A percentile compares a stretch with the other conserved stretches of the same genome.
Conservation (phyloP, 1,139 yeast species). For the Suhomyces bribrorum region DNA sequence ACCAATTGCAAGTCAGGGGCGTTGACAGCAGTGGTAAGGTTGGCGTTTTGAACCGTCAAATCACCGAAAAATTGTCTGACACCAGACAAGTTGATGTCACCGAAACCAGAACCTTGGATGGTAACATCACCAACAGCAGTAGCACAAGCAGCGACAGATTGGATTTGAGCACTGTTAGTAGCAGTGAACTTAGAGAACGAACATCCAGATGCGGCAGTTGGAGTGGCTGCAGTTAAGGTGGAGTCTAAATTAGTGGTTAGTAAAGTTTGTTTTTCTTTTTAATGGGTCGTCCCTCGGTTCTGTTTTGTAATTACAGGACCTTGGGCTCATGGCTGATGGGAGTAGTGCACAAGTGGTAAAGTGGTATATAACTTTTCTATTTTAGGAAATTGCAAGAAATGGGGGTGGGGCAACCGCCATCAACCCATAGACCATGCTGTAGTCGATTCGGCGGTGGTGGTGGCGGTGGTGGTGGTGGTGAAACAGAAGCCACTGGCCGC, state of each 20-base stretch:
- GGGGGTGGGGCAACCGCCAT: neutral
- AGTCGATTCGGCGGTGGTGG: too few species aligned
- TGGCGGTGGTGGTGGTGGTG: too few species aligned
- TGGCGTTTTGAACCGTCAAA: slow-evolving; percentile 64
- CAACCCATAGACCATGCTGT: too few species aligned
- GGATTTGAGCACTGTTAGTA: slow-evolving; percentile 77
- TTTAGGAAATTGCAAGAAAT: neutral
- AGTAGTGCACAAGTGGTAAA: neutral
- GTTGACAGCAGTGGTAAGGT: slow-evolving; percentile 58
- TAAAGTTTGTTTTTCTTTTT: slow-evolving; percentile 2
- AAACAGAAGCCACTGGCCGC: too few species aligned
- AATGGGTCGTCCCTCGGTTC: too few species aligned
- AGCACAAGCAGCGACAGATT: slow-evolving; percentile 68
- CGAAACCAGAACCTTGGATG: slow-evolving; percentile 60
- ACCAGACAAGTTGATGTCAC: slow-evolving; percentile 57
- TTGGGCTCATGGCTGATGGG: neutral
- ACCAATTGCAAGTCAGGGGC: slow-evolving; percentile 81
- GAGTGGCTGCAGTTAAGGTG: slow-evolving; percentile 52
- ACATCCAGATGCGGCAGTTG: slow-evolving; percentile 56
- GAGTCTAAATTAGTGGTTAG: slow-evolving; percentile 36
- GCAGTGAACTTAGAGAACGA: slow-evolving; percentile 61
- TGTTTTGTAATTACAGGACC: too few species aligned
- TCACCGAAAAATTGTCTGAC: slow-evolving; percentile 75
- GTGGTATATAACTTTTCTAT: neutral
- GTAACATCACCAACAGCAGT: slow-evolving; percentile 79